A percentile compares a stretch with the other conserved stretches of the same genome.
phyloP scores from a whole-genome alignment of 192 early-diverging fungal genomes.

The Cladochytrium replicatum region DNA sequence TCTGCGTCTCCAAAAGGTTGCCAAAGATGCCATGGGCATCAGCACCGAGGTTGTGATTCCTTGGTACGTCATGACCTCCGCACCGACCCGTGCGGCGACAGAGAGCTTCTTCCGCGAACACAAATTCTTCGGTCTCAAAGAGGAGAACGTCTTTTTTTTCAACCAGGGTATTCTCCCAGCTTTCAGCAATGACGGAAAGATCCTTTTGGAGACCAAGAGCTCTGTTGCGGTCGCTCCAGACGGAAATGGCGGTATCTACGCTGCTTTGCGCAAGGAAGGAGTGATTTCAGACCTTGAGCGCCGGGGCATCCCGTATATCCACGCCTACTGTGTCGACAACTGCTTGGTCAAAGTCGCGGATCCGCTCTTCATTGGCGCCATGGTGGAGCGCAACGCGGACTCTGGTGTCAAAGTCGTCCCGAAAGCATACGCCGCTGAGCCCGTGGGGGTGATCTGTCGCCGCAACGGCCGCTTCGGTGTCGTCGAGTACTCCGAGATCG shows the following conservation, averaged over 20 bases:
- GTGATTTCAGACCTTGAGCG: conserved; percentile 67
- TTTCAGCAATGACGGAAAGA: conserved; percentile 81
- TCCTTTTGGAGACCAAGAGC: conserved; percentile 75
- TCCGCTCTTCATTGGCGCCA: conserved; percentile 92
- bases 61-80: conserved; percentile 98
- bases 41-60: conserved; percentile 61
- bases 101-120: conserved; percentile 66
- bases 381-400: conserved; percentile 74
- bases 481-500: conserved; percentile 96
- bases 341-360: conserved; percentile 94
- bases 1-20: conserved; percentile 66
- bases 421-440: conserved; percentile 75
- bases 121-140: conserved; percentile 79
- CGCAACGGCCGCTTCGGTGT: conserved; percentile 74
- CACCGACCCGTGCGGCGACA: conserved; percentile 78
- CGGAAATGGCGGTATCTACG: conserved; percentile 90
- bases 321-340: conserved; percentile 97
- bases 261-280: conserved; percentile 74
- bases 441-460: conserved; percentile 91
- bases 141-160: conserved; percentile 86
- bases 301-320: conserved; percentile 79
- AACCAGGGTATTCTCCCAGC: conserved; percentile 95
- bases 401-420: conserved; percentile 94
- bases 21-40: no score
- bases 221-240: conserved; percentile 42